Conservation (phyloP, 441 rosid genomes). For the Viola pubescens region DNA sequence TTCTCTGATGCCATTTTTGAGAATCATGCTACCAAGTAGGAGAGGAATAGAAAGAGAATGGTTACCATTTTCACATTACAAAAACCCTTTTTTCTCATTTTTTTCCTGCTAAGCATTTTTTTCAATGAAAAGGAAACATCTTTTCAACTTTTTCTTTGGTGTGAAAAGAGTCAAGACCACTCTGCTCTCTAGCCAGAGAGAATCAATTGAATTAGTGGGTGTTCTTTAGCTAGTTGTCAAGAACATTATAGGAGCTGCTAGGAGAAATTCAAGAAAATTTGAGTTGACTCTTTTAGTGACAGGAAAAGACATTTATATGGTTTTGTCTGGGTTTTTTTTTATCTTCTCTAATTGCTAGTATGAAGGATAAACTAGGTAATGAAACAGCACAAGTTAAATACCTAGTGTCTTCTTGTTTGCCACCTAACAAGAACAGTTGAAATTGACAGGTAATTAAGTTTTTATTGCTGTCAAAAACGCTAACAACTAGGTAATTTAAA, state of each 20-base stretch:
- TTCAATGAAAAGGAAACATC: constrained; percentile 14
- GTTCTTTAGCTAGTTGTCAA: not conserved
- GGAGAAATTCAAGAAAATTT: not conserved
- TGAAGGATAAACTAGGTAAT: too few species aligned
- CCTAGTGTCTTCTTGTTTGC: too few species aligned
- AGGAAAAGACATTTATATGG: not conserved
- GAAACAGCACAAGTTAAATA: too few species aligned
- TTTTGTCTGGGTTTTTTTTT: too few species aligned
- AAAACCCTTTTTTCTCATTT: not conserved
- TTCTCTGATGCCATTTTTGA: not conserved
- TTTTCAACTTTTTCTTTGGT: constrained; percentile 7
- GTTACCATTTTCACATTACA: too few species aligned
- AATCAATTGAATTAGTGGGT: constrained; percentile 2
- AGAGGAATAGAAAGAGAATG: too few species aligned
- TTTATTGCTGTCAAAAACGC: too few species aligned
- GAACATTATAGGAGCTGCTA: not conserved
- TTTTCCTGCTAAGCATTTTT: not conserved
- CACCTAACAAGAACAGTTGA: too few species aligned
- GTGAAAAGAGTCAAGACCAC: constrained; percentile 12
- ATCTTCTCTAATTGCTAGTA: too few species aligned
- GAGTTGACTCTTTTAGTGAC: not conserved
- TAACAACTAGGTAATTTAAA: too few species aligned
- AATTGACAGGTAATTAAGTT: too few species aligned
- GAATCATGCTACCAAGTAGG: too few species aligned
- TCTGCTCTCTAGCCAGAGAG: not conserved